phyloP scores from a whole-genome alignment of 129 eudicot genomes.

The Glebionis coronaria region DNA sequence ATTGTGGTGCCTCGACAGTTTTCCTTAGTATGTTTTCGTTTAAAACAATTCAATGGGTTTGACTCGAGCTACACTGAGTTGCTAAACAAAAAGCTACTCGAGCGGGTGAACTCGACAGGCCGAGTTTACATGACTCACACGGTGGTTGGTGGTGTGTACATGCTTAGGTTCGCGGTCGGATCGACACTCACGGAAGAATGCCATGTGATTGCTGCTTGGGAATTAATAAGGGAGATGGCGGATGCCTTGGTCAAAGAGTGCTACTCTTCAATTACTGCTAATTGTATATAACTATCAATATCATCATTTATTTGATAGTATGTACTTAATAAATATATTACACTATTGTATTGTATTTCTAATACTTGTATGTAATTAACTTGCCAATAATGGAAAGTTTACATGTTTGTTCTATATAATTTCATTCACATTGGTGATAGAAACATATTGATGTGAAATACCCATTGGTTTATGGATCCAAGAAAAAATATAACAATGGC shows the following conservation, averaged over 20 bases:
- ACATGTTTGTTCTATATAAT: too few species aligned
- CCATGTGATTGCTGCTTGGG: conserved; percentile 49
- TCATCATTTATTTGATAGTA: not conserved
- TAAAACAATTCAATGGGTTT: conserved; percentile 29
- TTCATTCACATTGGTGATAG: too few species aligned
- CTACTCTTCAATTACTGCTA: not conserved
- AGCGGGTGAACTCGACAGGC: conserved; percentile 44
- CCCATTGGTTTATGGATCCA: too few species aligned
- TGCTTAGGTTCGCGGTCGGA: conserved; percentile 49
- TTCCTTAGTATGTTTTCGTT: conserved; percentile 46
- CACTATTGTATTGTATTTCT: too few species aligned
- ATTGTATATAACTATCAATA: not conserved
- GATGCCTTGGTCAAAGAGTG: conserved; percentile 30
- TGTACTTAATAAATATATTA: too few species aligned
- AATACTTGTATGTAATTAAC: too few species aligned
- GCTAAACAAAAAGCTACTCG: conserved; percentile 37
- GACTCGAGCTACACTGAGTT: conserved; percentile 19
- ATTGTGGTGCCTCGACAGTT: conserved; percentile 42
- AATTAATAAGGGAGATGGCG: conserved; percentile 35
- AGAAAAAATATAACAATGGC: too few species aligned
- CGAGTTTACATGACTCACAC: conserved; percentile 46
- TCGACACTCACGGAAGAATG: conserved; percentile 45
- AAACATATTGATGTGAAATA: too few species aligned
- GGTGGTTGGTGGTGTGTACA: conserved; percentile 33
- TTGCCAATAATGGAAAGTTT: too few species aligned